These are phyloP conservation scores for Oleoguttula mirabilis DNA, from an alignment of 495 filamentous ascomycete species.

Conservation along the genomic window DNA sequence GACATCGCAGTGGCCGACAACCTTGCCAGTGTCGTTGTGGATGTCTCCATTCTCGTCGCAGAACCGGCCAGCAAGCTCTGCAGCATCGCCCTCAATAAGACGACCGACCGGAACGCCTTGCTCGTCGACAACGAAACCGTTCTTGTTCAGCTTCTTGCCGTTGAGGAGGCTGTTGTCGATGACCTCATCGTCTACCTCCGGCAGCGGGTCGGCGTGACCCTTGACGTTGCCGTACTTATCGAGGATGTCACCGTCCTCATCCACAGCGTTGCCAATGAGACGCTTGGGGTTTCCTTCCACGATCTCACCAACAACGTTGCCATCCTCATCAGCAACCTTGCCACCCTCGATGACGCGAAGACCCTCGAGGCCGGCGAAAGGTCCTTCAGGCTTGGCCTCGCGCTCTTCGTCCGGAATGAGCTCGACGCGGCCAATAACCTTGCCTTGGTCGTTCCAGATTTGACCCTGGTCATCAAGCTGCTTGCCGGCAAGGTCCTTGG, in stretches of 20 bases:
- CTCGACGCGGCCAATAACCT: constrained; percentile 62
- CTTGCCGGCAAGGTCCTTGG: constrained; percentile 55
- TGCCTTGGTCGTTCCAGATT: constrained; percentile 62
- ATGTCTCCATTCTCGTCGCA: constrained; percentile 62
- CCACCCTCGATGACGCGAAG: constrained; percentile 57
- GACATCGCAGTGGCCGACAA: constrained; percentile 62
- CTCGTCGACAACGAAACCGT: constrained; percentile 59
- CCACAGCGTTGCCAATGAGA: constrained; percentile 63
- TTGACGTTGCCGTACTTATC: constrained; percentile 64
- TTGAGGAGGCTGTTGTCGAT: constrained; percentile 52
- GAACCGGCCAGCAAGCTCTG: constrained; percentile 55
- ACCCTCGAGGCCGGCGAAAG: constrained; percentile 64
- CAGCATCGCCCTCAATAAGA: constrained; percentile 56
- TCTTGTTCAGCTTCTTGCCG: constrained; percentile 66
- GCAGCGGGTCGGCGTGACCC: constrained; percentile 47
- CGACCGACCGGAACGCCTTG: constrained; percentile 59
- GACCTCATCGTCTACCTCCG: constrained; percentile 37
- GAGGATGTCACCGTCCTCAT: constrained; percentile 73
- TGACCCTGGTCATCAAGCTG: constrained; percentile 59
- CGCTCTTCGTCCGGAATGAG: constrained; percentile 61
- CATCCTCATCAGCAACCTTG: constrained; percentile 55
- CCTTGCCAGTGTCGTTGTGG: constrained; percentile 59
- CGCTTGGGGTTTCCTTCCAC: constrained; percentile 65
- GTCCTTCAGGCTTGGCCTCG: constrained; percentile 54
- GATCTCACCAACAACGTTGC: constrained; percentile 57